phyloP scores from a whole-genome alignment of 2,329 filamentous ascomycete genomes.

The Colletotrichum abscissum region DNA sequence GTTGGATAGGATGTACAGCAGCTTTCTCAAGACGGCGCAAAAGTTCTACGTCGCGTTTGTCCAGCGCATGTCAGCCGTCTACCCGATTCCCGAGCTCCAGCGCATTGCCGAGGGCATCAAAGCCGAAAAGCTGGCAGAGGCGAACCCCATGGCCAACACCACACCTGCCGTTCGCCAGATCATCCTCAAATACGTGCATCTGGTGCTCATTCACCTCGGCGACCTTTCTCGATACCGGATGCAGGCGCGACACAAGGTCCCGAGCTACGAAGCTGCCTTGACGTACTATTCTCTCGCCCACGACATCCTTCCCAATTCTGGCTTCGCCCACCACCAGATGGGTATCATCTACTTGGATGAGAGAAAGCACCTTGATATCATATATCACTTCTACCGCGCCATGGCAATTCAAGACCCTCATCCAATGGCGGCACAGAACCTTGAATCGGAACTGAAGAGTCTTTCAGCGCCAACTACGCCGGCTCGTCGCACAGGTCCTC shows the following conservation, averaged over 20 bases:
- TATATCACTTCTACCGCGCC: constrained; percentile 91
- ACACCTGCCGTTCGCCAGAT: constrained; percentile 63
- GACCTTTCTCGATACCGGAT: constrained; percentile 89
- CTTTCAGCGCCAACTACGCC: constrained; percentile 53
- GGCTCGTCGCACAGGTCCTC: constrained; percentile 48
- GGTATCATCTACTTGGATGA: constrained; percentile 86
- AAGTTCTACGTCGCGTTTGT: constrained; percentile 91
- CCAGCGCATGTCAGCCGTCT: constrained; percentile 75
- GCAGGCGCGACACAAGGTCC: constrained; percentile 76
- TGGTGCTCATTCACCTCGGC: constrained; percentile 86
- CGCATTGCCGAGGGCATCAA: constrained; percentile 56
- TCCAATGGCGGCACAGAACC: constrained; percentile 78
- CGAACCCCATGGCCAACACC: constrained; percentile 57
- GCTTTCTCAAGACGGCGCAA: constrained; percentile 88
- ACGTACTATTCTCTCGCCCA: constrained; percentile 88
- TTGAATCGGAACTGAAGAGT: constrained; percentile 80
- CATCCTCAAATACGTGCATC: constrained; percentile 81
- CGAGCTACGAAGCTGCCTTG: constrained; percentile 82
- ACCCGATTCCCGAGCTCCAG: constrained; percentile 63
- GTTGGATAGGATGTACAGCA: constrained; percentile 82
- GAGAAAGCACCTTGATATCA: constrained; percentile 82
- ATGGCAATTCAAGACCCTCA: constrained; percentile 80
- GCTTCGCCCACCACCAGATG: constrained; percentile 89
- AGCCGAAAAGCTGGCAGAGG: constrained; percentile 52
- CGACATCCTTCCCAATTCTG: constrained; percentile 81